These are phyloP conservation scores for Termitomyces sp. DNA, from an alignment of 768 basidiomycete genomes.

Conservation along the genomic window DNA sequence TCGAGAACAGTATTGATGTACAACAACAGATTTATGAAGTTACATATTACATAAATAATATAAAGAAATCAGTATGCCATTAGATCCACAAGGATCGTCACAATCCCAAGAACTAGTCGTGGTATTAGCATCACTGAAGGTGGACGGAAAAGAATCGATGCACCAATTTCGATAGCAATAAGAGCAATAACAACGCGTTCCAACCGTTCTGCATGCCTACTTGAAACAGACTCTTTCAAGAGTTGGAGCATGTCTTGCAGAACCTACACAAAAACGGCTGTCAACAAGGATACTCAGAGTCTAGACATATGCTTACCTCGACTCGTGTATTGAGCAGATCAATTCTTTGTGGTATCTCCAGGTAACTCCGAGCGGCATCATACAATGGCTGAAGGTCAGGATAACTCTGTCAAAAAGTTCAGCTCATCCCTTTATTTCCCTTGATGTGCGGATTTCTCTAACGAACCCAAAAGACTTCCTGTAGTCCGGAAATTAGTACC, in stretches of 20 bases:
- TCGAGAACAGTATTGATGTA: background rate
- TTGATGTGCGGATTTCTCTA: background rate
- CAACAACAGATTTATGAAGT: background rate
- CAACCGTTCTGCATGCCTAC: constrained; percentile 83
- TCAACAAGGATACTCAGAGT: background rate
- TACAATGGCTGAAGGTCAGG: constrained; percentile 95
- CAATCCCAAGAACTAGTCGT: constrained; percentile 72
- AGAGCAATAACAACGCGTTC: constrained; percentile 92
- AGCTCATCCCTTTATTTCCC: background rate
- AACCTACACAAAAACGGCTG: constrained; percentile 45
- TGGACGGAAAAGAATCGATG: constrained; percentile 16
- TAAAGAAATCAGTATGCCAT: constrained; percentile 36
- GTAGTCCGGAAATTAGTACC: background rate
- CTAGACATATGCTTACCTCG: constrained; percentile 52
- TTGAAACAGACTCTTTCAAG: constrained; percentile 91
- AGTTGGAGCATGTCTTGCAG: constrained; percentile 96
- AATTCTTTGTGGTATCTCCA: constrained; percentile 93
- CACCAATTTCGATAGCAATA: constrained; percentile 86
- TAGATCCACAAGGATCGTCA: constrained; percentile 87
- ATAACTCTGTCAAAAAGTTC: constrained; percentile 59
- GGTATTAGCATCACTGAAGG: background rate
- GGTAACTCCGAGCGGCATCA: constrained; percentile 88
- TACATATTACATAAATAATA: constrained; percentile 1
- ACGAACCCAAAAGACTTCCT: constrained; percentile 95
- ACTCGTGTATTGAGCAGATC: constrained; percentile 92